Conservation (phyloP, 345 rosid species). For the Gossypium rotundifolium region DNA sequence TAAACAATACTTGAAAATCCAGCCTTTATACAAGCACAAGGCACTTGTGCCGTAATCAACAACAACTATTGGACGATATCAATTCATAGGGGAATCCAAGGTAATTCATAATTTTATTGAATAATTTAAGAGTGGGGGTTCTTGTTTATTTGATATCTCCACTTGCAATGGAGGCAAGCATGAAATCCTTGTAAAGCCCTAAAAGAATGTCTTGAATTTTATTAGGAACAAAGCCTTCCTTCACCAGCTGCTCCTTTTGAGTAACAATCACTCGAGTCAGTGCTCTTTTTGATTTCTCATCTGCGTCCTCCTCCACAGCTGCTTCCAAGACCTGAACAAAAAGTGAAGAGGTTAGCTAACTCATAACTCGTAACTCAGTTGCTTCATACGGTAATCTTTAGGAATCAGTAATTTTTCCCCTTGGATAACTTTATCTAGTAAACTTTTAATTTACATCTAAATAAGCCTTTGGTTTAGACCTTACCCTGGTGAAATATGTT, state of each 20-base stretch:
- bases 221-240: slow-evolving; percentile 43
- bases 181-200: slow-evolving; percentile 51
- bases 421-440: no score
- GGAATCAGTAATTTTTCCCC: no score
- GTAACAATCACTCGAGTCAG: slow-evolving; percentile 68
- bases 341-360: neutral
- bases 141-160: neutral
- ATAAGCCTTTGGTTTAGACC: no score
- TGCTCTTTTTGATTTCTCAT: slow-evolving; percentile 48
- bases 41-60: neutral
- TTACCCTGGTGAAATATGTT: slow-evolving; percentile 62
- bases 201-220: slow-evolving; percentile 43
- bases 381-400: neutral
- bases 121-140: neutral
- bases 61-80: neutral
- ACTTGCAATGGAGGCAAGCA: neutral
- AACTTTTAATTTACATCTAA: no score
- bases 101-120: neutral
- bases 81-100: neutral
- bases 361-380: neutral
- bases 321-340: slow-evolving; percentile 50
- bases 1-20: neutral
- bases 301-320: slow-evolving; percentile 42
- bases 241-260: slow-evolving; percentile 56
- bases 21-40: neutral